Evolutionary conservation across 768 basidiomycete genomes (phyloP).

Genomic region (Lactarius psammicola): DNA sequence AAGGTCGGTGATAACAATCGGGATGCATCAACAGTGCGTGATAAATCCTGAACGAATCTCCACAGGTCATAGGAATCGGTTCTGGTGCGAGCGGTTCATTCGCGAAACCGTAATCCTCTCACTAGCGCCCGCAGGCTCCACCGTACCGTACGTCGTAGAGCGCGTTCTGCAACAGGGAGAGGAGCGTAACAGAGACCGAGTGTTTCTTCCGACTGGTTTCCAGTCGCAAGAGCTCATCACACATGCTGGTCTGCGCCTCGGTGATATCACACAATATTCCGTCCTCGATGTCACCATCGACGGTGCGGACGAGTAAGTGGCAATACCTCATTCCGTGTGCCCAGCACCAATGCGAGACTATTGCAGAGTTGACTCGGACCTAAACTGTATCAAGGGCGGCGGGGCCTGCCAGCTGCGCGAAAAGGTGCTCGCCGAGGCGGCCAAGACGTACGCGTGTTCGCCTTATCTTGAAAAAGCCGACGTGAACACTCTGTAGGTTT

Average conservation of each 20-base stretch:
- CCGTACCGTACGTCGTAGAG: conserved; percentile 96
- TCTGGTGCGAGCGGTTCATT: conserved; percentile 51
- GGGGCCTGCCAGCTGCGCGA: conserved; percentile 96
- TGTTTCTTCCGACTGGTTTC: conserved; percentile 95
- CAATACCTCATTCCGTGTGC: background rate
- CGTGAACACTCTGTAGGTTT: conserved; percentile 49
- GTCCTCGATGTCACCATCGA: conserved; percentile 95
- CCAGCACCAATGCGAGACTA: background rate
- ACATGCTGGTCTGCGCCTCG: conserved; percentile 67
- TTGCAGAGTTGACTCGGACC: conserved; percentile 71
- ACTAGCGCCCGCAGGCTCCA: conserved; percentile 58
- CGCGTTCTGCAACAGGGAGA: conserved; percentile 82
- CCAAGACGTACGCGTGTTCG: conserved; percentile 59
- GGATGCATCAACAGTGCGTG: conserved; percentile 4
- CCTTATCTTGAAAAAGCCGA: background rate
- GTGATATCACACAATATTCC: conserved; percentile 87
- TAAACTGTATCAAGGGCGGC: conserved; percentile 97
- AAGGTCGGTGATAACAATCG: conserved; percentile 50
- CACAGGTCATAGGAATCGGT: conserved; percentile 82
- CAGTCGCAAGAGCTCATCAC: conserved; percentile 97
- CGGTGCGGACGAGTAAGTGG: conserved; percentile 89
- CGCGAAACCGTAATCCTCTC: background rate
- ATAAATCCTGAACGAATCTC: conserved; percentile 2
- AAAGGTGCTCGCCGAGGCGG: conserved; percentile 97
- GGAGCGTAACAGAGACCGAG: conserved; percentile 70